phyloP scores from a whole-genome alignment of 1,284 basidiomycete genomes.

The Omphalotus olearius region DNA sequence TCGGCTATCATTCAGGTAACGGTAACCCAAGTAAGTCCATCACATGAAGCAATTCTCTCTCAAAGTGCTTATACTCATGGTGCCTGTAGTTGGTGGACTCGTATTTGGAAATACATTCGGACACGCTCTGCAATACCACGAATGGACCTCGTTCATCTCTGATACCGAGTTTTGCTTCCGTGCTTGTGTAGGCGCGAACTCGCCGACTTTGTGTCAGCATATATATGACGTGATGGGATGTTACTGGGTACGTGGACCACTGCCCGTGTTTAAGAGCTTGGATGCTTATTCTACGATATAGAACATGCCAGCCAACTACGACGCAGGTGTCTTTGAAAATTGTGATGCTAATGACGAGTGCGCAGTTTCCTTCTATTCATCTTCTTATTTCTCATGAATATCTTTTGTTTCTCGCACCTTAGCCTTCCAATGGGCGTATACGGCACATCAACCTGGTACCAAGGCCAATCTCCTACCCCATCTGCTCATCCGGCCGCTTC shows the following conservation, averaged over 20 bases:
- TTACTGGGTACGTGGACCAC: too few species aligned
- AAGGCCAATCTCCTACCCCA: slow-evolving; percentile 51
- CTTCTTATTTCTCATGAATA: not conserved
- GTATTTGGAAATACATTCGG: slow-evolving; percentile 56
- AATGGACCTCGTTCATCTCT: slow-evolving; percentile 56
- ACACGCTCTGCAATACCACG: slow-evolving; percentile 42
- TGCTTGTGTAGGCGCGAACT: slow-evolving; percentile 54
- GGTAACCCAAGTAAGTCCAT: slow-evolving; percentile 37
- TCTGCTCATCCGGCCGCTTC: slow-evolving; percentile 41
- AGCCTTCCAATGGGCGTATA: slow-evolving; percentile 59
- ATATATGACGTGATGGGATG: slow-evolving; percentile 56
- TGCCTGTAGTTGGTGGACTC: slow-evolving; percentile 44
- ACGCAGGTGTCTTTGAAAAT: slow-evolving; percentile 42
- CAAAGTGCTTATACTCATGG: slow-evolving; percentile 12
- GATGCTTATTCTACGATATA: slow-evolving; percentile 12
- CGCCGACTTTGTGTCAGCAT: slow-evolving; percentile 53
- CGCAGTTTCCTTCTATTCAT: slow-evolving; percentile 11
- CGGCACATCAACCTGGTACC: slow-evolving; percentile 54
- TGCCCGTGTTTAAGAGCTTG: too few species aligned
- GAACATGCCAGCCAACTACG: slow-evolving; percentile 57
- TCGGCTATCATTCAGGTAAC: slow-evolving; percentile 4
- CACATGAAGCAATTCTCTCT: slow-evolving; percentile 5
- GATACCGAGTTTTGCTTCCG: slow-evolving; percentile 59
- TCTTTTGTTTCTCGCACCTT: slow-evolving; percentile 19
- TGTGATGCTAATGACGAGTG: slow-evolving; percentile 46